phyloP scores from a whole-genome alignment of 495 filamentous ascomycete genomes.

The Opeltia flavorubescens region DNA sequence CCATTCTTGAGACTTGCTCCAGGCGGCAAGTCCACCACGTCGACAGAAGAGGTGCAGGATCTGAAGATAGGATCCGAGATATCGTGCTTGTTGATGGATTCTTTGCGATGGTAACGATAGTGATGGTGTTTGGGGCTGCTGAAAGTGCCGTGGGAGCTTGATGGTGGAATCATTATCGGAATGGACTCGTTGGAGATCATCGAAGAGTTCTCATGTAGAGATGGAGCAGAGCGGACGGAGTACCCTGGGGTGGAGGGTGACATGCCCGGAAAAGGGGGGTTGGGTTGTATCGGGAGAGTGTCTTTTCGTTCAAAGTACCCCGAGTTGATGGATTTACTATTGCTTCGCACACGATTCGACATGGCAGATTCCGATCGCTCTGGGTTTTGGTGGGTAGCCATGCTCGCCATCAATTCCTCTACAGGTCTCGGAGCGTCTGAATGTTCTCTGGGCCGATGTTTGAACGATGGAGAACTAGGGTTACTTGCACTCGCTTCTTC shows the following conservation, averaged over 20 bases:
- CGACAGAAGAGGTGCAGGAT: slow-evolving; percentile 61
- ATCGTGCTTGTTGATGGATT: slow-evolving; percentile 53
- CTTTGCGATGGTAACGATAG: slow-evolving; percentile 42
- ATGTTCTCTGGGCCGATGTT: neutral
- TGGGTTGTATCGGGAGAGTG: slow-evolving; percentile 16
- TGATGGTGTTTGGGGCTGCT: slow-evolving; percentile 15
- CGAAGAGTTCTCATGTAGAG: slow-evolving; percentile 11
- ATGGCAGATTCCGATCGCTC: slow-evolving; percentile 30
- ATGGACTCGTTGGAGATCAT: slow-evolving; percentile 38
- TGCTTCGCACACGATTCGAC: slow-evolving; percentile 32
- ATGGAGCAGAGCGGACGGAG: neutral
- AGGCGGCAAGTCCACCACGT: slow-evolving; percentile 46
- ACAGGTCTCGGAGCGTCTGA: slow-evolving; percentile 25
- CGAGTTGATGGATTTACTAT: slow-evolving; percentile 30
- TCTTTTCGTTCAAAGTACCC: slow-evolving; percentile 31
- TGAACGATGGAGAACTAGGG: slow-evolving; percentile 2
- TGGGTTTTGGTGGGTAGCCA: slow-evolving; percentile 5
- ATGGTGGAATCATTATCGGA: slow-evolving; percentile 20
- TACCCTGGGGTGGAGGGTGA: slow-evolving; percentile 32
- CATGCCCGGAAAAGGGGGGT: slow-evolving; percentile 30
- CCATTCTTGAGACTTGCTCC: slow-evolving; percentile 30
- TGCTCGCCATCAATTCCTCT: slow-evolving; percentile 21
- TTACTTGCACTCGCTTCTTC: neutral
- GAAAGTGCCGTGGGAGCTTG: slow-evolving; percentile 18
- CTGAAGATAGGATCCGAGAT: slow-evolving; percentile 78